phyloP scores from a whole-genome alignment of 2,329 filamentous ascomycete genomes.

The Monosporascus sp. region DNA sequence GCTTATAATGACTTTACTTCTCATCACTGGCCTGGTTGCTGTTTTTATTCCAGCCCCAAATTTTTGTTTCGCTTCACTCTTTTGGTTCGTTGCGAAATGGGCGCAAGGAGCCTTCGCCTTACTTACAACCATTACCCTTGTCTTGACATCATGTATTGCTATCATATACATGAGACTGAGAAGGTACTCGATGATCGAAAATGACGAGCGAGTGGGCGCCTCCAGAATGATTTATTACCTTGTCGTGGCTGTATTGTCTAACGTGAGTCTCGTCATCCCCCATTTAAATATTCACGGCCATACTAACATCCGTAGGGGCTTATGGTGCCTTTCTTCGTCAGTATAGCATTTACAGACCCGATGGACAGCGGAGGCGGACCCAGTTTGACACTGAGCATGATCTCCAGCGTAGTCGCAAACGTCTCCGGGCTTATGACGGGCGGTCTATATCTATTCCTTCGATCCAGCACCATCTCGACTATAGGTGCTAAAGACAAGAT shows the following conservation, averaged over 20 bases:
- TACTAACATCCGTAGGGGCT: conserved; percentile 41
- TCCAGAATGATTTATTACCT: conserved; percentile 68
- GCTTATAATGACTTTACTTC: conserved; percentile 42
- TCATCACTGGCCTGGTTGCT: conserved; percentile 55
- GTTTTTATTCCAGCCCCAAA: conserved; percentile 49
- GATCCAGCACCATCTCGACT: conserved; percentile 55
- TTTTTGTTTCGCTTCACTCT: conserved; percentile 61
- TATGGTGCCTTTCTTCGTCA: conserved; percentile 60
- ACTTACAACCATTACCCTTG: conserved; percentile 43
- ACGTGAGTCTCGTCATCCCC: conserved; percentile 37
- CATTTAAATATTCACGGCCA: neutral
- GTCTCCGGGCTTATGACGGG: conserved; percentile 61
- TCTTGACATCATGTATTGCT: conserved; percentile 45
- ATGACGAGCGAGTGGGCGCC: conserved; percentile 55
- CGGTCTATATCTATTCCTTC: conserved; percentile 61
- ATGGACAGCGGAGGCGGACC: conserved; percentile 32
- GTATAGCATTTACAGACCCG: conserved; percentile 41
- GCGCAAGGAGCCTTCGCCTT: conserved; percentile 52
- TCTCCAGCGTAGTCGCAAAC: conserved; percentile 61
- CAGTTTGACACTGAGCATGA: conserved; percentile 51
- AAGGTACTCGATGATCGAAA: conserved; percentile 48
- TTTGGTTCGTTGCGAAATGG: conserved; percentile 62
- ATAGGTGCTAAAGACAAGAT: conserved; percentile 44
- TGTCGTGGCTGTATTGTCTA: conserved; percentile 49
- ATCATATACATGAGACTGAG: conserved; percentile 54